Base-by-base conservation (phyloP, 1,139 yeast species). In the Kazachstania sp. region DNA sequence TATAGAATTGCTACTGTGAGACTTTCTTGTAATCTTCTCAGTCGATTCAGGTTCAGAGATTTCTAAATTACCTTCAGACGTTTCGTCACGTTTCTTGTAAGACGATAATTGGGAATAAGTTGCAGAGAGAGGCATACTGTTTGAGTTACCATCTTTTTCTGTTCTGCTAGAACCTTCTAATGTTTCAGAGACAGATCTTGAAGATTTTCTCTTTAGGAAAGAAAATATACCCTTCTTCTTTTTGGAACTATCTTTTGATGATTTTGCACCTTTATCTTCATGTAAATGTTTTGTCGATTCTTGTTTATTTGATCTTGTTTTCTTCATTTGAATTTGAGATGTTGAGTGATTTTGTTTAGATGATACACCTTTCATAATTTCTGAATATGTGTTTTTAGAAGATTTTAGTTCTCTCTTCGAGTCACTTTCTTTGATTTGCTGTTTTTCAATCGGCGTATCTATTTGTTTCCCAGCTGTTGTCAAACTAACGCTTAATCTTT, bases 211-310 rank as follows among this genome's bases (percentile, higher is more conserved):
- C 45, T 60, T 65, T 45, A 69, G 58, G 35, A 69, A 62, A 9
- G 70, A 65, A 46, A 70, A 62, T 36, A 69, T 59, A 34, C 69
- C 61, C 48, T 60, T 65, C 53, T 61, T 66, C 47, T 63, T 68
- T 43, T 54, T 56, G 32, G 44, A 45, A 13, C 43, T 41, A n/a
- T 41, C 18, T 11, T 26, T 29, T 6, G 45, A 30, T 2, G 36
- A 18, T 15, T 7, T 15, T 15, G 16, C 6, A 5, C 4, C 3
- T 20, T 23, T 16, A 31, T 37, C 41, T 23, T 44, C 31, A 20
- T 26, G 30, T 16, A 36, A 30, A 9, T 15, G 26, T 20, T 39
- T 44, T 37, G 37, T 23, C 13, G 43, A 31, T 4, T 38, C 39
- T 20, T n/a, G 26, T 35, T 29, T 31, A 9, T 7, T 28, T 26